Conservation (phyloP, 2,329 filamentous ascomycete genomes). For the Parastagonospora avenae region DNA sequence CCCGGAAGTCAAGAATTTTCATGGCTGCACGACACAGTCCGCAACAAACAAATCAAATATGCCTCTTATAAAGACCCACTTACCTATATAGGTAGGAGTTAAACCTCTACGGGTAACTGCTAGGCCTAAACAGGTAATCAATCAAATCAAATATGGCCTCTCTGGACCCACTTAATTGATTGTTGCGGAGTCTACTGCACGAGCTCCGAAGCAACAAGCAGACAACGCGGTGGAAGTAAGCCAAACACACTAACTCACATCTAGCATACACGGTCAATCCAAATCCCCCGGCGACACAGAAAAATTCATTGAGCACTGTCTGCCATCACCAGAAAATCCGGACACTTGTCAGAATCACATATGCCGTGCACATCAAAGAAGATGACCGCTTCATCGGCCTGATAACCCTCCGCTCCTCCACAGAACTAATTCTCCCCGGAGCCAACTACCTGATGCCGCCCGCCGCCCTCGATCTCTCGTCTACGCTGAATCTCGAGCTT, state of each 20-base stretch:
- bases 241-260: slow-evolving; percentile 1
- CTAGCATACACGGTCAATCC: slow-evolving; percentile 28
- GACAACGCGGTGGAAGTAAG: slow-evolving; percentile 40
- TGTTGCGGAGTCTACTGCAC: too few species aligned
- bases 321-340: slow-evolving; percentile 14
- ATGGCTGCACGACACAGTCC: slow-evolving; percentile 46
- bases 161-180: too few species aligned
- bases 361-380: slow-evolving; percentile 28
- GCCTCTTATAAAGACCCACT: too few species aligned
- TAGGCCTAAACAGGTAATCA: too few species aligned
- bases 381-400: slow-evolving; percentile 27
- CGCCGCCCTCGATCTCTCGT: slow-evolving; percentile 1
- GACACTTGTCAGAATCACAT: slow-evolving; percentile 29
- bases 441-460: slow-evolving; percentile 17
- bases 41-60: too few species aligned
- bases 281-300: slow-evolving; percentile 38
- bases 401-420: slow-evolving; percentile 21
- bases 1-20: slow-evolving; percentile 38
- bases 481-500: slow-evolving; percentile 27
- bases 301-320: slow-evolving; percentile 13
- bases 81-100: too few species aligned
- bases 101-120: too few species aligned
- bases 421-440: slow-evolving; percentile 10
- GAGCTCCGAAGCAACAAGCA: slow-evolving; percentile 37
- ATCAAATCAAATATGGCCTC: too few species aligned